Evolutionary conservation across 495 filamentous ascomycete species (phyloP), one percentile per base, ranked within the genome.

Genomic region (Penicillium steckii): DNA sequence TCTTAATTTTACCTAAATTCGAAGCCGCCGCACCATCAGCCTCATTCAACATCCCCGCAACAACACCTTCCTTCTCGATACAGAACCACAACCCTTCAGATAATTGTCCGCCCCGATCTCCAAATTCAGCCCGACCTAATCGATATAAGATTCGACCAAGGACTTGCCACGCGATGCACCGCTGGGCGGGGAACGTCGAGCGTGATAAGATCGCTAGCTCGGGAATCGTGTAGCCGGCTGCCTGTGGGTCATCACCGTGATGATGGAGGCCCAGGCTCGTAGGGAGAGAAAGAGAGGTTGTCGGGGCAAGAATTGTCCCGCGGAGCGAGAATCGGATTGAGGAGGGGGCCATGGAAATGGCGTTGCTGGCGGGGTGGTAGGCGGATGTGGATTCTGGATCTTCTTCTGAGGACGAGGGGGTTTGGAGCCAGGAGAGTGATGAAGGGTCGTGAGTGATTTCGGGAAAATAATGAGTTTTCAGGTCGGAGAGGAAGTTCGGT

Each of bases 381-480:
- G 88, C 79, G 1, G 84, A 86, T 44, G 60, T 62, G 2, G 64
- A 59, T 18, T 70, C 67, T 0, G 69, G 66, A 40, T 81, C 80
- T 64, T 80, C 71, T 40, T 62, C 50, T 57, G 88, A 85, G 51
- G 81, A 76, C 8, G 85, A 79, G 29, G 87, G 62, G 12, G 88
- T 85, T 30, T 85, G 80, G 80, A 97, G 91, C 94, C 94, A 98
- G 17, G 90, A 87, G 3, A 98, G 80, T 10, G 87, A 84, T 22
- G 87, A 83, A 0, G 93, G 91, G 70, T 97, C 90, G 41, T 88
- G 78, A 12, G 93, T 80, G 3, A 96, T 85, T 50, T 81, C 75
- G 17, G 94, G 93, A 77, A 96, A 98, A 79, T 94, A 98, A 68
- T 93, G 95, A 1, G 80, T 67, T 76, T 96, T 91, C 8, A 98